phyloP scores from a whole-genome alignment of 2,329 filamentous ascomycete species.

The Fusarium sambucinum region DNA sequence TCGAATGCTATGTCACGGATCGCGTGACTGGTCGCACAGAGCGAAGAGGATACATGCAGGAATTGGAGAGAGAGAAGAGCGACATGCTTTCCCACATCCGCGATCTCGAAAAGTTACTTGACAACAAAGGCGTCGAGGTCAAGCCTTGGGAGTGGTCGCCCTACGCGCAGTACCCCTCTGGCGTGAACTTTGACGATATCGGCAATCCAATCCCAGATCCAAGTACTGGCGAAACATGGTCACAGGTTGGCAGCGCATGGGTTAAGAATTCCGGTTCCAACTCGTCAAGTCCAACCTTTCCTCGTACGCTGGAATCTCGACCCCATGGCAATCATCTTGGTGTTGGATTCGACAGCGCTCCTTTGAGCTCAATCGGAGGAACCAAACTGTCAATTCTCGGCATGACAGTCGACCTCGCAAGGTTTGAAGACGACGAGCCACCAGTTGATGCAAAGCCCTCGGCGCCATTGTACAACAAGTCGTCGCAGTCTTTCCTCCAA shows the following conservation, averaged over 20 bases:
- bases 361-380: slow-evolving; percentile 79
- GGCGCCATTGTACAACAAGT: slow-evolving; percentile 74
- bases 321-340: slow-evolving; percentile 75
- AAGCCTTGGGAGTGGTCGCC: slow-evolving; percentile 60
- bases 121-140: slow-evolving; percentile 70
- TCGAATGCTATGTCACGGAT: slow-evolving; percentile 87
- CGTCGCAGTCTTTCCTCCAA: slow-evolving; percentile 76
- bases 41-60: slow-evolving; percentile 80
- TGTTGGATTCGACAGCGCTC: slow-evolving; percentile 71
- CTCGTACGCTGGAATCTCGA: slow-evolving; percentile 56
- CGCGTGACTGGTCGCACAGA: slow-evolving; percentile 86
- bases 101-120: slow-evolving; percentile 75
- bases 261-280: slow-evolving; percentile 51
- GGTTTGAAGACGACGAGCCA: slow-evolving; percentile 75
- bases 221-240: slow-evolving; percentile 49
- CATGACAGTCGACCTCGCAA: slow-evolving; percentile 81
- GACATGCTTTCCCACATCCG: slow-evolving; percentile 74
- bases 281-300: slow-evolving; percentile 45
- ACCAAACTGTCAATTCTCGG: slow-evolving; percentile 83
- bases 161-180: slow-evolving; percentile 48
- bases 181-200: slow-evolving; percentile 45
- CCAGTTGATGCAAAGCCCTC: slow-evolving; percentile 53
- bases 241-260: slow-evolving; percentile 51
- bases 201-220: slow-evolving; percentile 42
- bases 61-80: slow-evolving; percentile 78